Evolutionary conservation across 352 stramenopile species (phyloP), one percentile per base, ranked within the genome.

Genomic region (Pythium rhizo-oryzae): DNA sequence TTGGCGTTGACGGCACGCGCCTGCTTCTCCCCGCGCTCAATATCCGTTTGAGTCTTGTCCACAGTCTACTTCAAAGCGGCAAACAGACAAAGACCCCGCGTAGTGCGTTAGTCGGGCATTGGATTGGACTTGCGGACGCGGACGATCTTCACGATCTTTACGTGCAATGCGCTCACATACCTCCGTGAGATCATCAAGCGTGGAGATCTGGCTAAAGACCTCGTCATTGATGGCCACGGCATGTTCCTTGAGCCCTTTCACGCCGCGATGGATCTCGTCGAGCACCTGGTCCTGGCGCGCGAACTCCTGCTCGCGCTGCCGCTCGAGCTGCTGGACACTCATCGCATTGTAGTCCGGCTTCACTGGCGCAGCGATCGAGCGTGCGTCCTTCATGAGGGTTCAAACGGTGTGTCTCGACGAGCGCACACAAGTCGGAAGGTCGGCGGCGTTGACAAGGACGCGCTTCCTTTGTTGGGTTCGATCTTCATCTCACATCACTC

Each of bases 151-250:
- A 41, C 35, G 12, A 41, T 1, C 41, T 47, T 47, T 7, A 16
- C 15, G 41, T 19, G 15, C 41, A 15, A 7, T 47, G 21, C 41
- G 30, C 21, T 28, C 7, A 76, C 82, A 59, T 80, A 93, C 87
- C 53, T 80, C 71, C 59, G 74, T 70, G 49, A 95, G 82, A 65
- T 87, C 79, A 59, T 90, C 81, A 54, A 95, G 85, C 70, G 91
- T 86, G 62, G 76, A 69, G 64, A 90, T 93, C 59, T 93, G 84
- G 63, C 85, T 78, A 28, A 91, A 66, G 7, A 93, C 87, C 75
- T 92, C 85, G 59, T 80, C 82, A 54, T 93, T 93, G 67, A 93
- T 95, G 18, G 84, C 87, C n/a, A 87, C 76, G 37, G 87, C 87
- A 43, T 93, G 84, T 67, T 86, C 79, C 77, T 93, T 92, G 12